Evolutionary conservation across 441 rosid genomes (phyloP).

Genomic region (Eutrema salsugineum): DNA sequence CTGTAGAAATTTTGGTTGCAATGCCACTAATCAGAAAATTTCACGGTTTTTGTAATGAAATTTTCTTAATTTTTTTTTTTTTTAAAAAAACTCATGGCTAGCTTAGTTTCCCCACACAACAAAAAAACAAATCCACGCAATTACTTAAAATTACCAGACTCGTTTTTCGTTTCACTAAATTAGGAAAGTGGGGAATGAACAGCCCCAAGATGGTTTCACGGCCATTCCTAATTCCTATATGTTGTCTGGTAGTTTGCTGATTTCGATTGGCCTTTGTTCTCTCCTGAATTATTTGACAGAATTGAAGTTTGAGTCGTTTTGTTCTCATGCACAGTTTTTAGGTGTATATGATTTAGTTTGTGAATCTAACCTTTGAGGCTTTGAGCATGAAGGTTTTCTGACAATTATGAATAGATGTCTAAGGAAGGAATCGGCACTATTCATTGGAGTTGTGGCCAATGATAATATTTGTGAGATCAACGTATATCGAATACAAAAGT

Average conservation of each 20-base stretch:
- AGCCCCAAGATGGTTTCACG: constrained; percentile 8
- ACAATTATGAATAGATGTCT: not conserved
- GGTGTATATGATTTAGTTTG: not conserved
- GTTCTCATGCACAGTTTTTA: not conserved
- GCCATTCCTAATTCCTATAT: constrained; percentile 20
- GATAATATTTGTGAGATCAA: not conserved
- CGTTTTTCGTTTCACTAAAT: too few species aligned
- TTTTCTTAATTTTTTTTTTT: too few species aligned
- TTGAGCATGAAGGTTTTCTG: not conserved
- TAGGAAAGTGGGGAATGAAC: not conserved
- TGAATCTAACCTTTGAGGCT: not conserved
- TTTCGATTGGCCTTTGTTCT: not conserved
- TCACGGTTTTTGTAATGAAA: too few species aligned
- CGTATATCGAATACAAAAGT: not conserved
- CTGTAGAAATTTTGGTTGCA: too few species aligned
- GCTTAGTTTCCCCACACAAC: too few species aligned
- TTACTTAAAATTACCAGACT: too few species aligned
- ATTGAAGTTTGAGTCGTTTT: not conserved
- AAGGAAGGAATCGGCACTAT: not conserved
- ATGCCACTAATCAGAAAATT: too few species aligned
- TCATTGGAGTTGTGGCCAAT: not conserved
- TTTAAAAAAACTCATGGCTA: too few species aligned
- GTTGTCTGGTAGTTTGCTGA: not conserved
- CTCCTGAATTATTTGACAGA: not conserved
- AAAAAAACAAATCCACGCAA: too few species aligned